Conservation (phyloP, 1,139 yeast genomes). For the Kluyveromyces sp. region DNA sequence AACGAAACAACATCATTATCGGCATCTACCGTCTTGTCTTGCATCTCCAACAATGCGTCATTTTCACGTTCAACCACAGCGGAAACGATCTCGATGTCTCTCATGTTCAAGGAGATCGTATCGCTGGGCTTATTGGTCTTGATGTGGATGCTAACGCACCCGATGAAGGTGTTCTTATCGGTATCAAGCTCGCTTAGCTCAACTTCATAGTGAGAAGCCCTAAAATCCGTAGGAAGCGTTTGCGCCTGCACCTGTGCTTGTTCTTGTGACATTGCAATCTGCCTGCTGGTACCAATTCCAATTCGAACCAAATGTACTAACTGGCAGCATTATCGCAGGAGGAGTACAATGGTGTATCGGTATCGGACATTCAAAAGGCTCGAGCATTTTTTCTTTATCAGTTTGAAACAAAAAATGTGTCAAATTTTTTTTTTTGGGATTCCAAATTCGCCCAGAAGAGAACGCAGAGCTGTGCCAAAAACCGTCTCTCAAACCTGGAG, state of each 20-base stretch:
- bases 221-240: slow-evolving; percentile 11
- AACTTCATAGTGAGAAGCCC: slow-evolving; percentile 12
- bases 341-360: too few relatives aligned
- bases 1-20: slow-evolving; percentile 8
- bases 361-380: too few relatives aligned
- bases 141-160: slow-evolving; percentile 11
- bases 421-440: too few relatives aligned
- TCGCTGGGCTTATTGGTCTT: slow-evolving; percentile 1
- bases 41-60: neutral
- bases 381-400: too few relatives aligned
- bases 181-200: slow-evolving; percentile 10
- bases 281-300: too few relatives aligned
- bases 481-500: too few relatives aligned
- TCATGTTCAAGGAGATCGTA: slow-evolving; percentile 9
- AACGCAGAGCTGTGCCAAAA: too few relatives aligned
- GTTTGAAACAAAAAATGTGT: too few relatives aligned
- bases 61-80: slow-evolving; percentile 1
- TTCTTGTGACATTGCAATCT: neutral
- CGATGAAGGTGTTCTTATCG: slow-evolving; percentile 8
- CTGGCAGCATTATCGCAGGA: too few relatives aligned
- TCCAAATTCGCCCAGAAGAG: too few relatives aligned
- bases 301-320: too few relatives aligned
- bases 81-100: slow-evolving; percentile 7
- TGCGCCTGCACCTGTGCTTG: slow-evolving; percentile 1
- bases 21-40: slow-evolving; percentile 5